phyloP scores from a whole-genome alignment of 768 basidiomycete species.

The Lentinula sp. region DNA sequence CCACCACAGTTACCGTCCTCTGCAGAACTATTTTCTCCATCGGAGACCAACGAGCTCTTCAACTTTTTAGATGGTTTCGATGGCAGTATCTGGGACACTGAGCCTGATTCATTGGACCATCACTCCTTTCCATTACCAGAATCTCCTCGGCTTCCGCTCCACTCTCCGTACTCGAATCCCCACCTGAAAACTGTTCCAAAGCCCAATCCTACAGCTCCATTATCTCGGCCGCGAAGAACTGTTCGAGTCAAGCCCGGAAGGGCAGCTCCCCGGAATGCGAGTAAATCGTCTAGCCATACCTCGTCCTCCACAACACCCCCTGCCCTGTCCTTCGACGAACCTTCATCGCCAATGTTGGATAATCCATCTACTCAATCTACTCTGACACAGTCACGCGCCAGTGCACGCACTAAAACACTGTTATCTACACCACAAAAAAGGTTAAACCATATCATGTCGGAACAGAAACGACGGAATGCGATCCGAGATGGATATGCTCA shows the following conservation, averaged over 20 bases:
- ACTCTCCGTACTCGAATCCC: constrained; percentile 41
- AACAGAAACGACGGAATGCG: constrained; percentile 88
- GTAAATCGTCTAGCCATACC: constrained; percentile 6
- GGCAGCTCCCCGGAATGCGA: neutral
- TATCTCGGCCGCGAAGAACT: constrained; percentile 23
- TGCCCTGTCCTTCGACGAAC: neutral
- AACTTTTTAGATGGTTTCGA: constrained; percentile 81
- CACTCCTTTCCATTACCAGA: neutral
- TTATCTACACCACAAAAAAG: constrained; percentile 83
- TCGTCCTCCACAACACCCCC: constrained; percentile 4
- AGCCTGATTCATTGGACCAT: constrained; percentile 8
- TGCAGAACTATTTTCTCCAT: constrained; percentile 64
- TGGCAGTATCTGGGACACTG: constrained; percentile 50
- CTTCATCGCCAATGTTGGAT: neutral
- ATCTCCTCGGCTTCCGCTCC: constrained; percentile 6
- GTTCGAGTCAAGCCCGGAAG: constrained; percentile 6
- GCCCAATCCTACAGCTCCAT: constrained; percentile 15
- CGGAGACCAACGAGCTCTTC: constrained; percentile 74
- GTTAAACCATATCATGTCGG: constrained; percentile 90
- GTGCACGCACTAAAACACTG: constrained; percentile 51
- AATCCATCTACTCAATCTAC: constrained; percentile 13
- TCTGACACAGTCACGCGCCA: constrained; percentile 21
- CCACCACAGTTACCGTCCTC: constrained; percentile 64
- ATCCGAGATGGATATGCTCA: constrained; percentile 89
- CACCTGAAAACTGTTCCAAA: constrained; percentile 40